These are phyloP conservation scores for Lophium mytilinum DNA, from an alignment of 495 filamentous ascomycete genomes.

Conservation along the genomic window DNA sequence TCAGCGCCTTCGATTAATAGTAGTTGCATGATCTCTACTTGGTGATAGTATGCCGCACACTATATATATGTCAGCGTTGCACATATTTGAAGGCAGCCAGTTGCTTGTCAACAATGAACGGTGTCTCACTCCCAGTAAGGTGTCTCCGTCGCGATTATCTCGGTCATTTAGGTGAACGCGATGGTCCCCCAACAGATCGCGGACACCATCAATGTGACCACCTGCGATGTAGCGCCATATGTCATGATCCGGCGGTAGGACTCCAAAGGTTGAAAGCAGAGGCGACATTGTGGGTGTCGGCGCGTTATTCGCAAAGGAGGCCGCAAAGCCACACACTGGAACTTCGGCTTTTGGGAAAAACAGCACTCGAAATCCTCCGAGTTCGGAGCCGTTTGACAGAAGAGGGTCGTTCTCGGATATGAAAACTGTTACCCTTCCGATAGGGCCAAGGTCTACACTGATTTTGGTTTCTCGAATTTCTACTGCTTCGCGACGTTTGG, in stretches of 20 bases:
- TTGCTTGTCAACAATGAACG: not conserved
- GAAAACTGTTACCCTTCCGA: not conserved
- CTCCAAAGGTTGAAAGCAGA: not conserved
- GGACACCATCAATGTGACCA: not conserved
- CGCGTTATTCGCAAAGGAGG: not conserved
- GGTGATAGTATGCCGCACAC: not conserved
- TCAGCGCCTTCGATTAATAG: not conserved
- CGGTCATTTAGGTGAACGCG: not conserved
- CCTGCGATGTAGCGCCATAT: not conserved
- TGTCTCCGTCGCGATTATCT: not conserved
- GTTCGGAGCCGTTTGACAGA: not conserved
- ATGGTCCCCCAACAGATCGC: not conserved
- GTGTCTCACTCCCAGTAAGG: not conserved
- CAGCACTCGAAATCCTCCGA: not conserved
- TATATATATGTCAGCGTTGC: not conserved
- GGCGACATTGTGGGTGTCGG: not conserved
- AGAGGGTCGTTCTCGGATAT: not conserved
- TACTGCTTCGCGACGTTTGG: not conserved
- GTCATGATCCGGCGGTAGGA: not conserved
- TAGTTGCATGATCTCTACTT: not conserved
- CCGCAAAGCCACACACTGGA: not conserved
- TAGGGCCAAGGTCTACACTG: not conserved
- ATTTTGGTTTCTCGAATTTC: not conserved
- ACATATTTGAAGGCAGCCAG: too few relatives aligned
- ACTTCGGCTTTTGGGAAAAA: not conserved